Conservation (phyloP, 306 rosid genomes). For the Argentina anserina region DNA sequence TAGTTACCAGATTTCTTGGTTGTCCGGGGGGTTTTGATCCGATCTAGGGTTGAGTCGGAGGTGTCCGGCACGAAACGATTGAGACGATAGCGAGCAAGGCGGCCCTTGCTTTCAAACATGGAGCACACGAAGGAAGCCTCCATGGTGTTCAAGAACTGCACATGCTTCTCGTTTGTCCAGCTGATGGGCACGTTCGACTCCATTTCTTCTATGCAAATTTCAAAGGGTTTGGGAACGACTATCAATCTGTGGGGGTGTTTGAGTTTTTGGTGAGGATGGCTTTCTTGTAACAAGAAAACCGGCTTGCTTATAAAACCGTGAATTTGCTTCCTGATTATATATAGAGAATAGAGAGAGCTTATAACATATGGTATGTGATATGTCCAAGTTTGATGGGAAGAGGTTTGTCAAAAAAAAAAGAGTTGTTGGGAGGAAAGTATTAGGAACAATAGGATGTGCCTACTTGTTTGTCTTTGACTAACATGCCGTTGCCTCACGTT, state of each 20-base stretch:
- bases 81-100: slow-evolving; percentile 40
- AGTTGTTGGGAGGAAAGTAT: neutral
- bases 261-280: neutral
- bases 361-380: neutral
- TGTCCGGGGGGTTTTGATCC: slow-evolving; percentile 20
- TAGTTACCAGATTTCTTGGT: slow-evolving; percentile 15
- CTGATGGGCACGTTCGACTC: slow-evolving; percentile 12
- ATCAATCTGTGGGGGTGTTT: neutral
- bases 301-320: neutral
- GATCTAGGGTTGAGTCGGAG: slow-evolving; percentile 70
- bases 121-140: slow-evolving; percentile 80
- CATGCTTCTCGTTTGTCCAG: slow-evolving; percentile 88
- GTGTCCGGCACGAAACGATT: slow-evolving; percentile 59
- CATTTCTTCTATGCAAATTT: neutral
- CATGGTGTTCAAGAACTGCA: slow-evolving; percentile 55
- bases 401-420: no score
- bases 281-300: neutral
- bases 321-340: neutral
- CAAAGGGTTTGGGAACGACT: neutral
- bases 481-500: neutral
- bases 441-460: neutral
- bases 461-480: neutral
- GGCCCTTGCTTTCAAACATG: slow-evolving; percentile 39
- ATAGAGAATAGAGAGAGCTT: neutral
- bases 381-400: neutral